Evolutionary conservation across 164 flowering plant species (phyloP).

Genomic region (Aristolochia californica): DNA sequence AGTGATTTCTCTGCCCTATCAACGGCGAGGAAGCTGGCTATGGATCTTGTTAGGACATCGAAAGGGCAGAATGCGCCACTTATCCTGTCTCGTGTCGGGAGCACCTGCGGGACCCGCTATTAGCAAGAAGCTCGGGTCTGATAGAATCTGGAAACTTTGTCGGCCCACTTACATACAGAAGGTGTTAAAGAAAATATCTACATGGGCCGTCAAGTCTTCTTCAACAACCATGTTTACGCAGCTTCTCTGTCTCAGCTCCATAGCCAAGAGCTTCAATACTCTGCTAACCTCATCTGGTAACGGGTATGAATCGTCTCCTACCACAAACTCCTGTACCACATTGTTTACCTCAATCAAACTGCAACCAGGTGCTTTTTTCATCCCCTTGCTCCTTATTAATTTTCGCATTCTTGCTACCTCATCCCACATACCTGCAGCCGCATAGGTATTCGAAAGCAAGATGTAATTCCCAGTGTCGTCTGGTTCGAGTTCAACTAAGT

Average conservation of each 20-base stretch:
- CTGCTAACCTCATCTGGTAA: conserved; percentile 10
- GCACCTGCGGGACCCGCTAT: too few relatives aligned
- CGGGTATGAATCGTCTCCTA: conserved; percentile 15
- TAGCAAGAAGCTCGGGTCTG: too few relatives aligned
- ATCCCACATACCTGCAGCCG: conserved; percentile 18
- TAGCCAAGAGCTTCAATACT: conserved; percentile 13
- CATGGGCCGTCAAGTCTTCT: too few relatives aligned
- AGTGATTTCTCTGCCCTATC: too few relatives aligned
- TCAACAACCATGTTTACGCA: too few relatives aligned
- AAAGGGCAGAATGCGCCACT: too few relatives aligned
- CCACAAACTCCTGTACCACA: conserved; percentile 20
- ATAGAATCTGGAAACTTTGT: too few relatives aligned
- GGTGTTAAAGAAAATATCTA: too few relatives aligned
- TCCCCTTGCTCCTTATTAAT: conserved; percentile 15
- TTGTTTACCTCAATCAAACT: conserved; percentile 26
- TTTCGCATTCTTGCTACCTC: conserved; percentile 21
- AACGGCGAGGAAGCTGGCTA: too few relatives aligned
- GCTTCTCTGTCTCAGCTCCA: not conserved
- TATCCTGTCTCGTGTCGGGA: too few relatives aligned
- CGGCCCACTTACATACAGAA: too few relatives aligned
- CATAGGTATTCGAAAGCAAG: conserved; percentile 20
- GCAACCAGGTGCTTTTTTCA: conserved; percentile 26
- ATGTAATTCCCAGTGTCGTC: conserved; percentile 23
- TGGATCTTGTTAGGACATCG: too few relatives aligned
- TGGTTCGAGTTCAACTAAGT: conserved; percentile 22